Percentiles rank a stretch among this genome's conserved stretches.
These are phyloP conservation scores for Phaseolus coccineus DNA, from an alignment of 331 rosid species.

Conservation along the genomic window DNA sequence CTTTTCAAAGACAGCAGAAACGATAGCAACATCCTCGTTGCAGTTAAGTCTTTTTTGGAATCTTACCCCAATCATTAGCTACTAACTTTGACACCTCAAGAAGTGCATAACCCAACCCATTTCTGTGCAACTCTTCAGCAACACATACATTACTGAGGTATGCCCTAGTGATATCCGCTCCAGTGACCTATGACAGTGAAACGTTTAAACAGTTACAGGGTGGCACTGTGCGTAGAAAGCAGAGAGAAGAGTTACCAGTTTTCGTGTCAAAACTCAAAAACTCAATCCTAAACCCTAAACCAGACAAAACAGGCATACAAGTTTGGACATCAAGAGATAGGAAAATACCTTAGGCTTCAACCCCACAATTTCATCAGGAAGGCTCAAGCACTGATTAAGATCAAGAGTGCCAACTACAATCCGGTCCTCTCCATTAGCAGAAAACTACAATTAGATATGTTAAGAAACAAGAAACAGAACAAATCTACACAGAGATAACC, in stretches of 20 bases:
- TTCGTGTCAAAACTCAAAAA: background rate
- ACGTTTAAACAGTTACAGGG: slow-evolving; percentile 29
- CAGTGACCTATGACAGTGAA: slow-evolving; percentile 63
- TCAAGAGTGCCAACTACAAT: slow-evolving; percentile 82
- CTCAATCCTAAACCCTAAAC: background rate
- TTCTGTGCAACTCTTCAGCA: slow-evolving; percentile 84
- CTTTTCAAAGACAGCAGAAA: slow-evolving; percentile 23
- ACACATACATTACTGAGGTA: slow-evolving; percentile 97
- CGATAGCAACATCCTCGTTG: background rate
- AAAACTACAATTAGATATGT: slow-evolving; percentile 61
- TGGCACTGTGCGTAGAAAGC: slow-evolving; percentile 11
- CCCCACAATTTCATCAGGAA: slow-evolving; percentile 93
- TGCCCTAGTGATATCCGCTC: slow-evolving; percentile 79
- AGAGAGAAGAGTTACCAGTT: slow-evolving; percentile 9
- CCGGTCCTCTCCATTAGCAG: slow-evolving; percentile 72
- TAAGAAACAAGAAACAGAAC: slow-evolving; percentile 30
- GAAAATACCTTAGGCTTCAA: slow-evolving; percentile 74
- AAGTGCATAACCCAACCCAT: slow-evolving; percentile 81
- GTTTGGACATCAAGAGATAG: slow-evolving; percentile 22
- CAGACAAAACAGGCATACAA: background rate
- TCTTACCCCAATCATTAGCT: slow-evolving; percentile 89
- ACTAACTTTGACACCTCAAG: slow-evolving; percentile 79
- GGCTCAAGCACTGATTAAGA: slow-evolving; percentile 82
- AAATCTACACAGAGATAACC: background rate
- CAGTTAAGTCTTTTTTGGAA: slow-evolving; percentile 2